Evolutionary conservation across 371 early-diverging fungal genomes (phyloP), one percentile per base, ranked within the genome.

Genomic region (Capillidium heterosporum): DNA sequence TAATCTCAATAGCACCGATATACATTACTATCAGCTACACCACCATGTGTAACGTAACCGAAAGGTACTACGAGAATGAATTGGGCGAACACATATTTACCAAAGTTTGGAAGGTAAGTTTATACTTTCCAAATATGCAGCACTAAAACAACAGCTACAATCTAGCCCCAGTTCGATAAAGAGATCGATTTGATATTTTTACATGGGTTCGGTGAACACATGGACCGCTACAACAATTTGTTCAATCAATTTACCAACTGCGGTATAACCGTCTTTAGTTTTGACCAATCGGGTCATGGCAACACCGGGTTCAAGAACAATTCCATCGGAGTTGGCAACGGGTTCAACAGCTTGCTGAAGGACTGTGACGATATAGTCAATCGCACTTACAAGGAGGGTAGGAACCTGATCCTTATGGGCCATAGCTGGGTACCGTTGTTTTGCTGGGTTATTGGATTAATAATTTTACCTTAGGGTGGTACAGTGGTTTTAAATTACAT

Each of bases 231-330:
- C 50, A 60, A 78, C 39, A 63, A 71, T 35, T 56, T 81, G 41
- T 76, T 73, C 56, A 66, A 68, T 23, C 61, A 62, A 8, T 77
- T 81, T 62, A 69, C 68, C 26, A 60, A 63, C 59, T 61, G 71
- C 10, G 77, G 73, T 5, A 74, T 82, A 58, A 72, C 74, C 61
- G 70, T 71, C 49, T 68, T 69, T 58, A 70, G 69, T 15, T 80
- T 59, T 57, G 83, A 82, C 61, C 79, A 80, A 61, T 72, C 80
- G 28, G 81, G 83, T 27, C 77, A 70, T 62, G 83, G 83, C 24
- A 61, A 74, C 43, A 77, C 79, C 8, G 78, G 70, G 48, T 67
- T 61, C 44, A 74, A 71, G 48, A 65, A 71, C 13, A 66, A 72
- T 26, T 56, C 63, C 2, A 69, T 67, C 42, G 80, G 82, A 3